Evolutionary conservation across 257 asterid species (phyloP).

Genomic region (Lavandula angustifolia): DNA sequence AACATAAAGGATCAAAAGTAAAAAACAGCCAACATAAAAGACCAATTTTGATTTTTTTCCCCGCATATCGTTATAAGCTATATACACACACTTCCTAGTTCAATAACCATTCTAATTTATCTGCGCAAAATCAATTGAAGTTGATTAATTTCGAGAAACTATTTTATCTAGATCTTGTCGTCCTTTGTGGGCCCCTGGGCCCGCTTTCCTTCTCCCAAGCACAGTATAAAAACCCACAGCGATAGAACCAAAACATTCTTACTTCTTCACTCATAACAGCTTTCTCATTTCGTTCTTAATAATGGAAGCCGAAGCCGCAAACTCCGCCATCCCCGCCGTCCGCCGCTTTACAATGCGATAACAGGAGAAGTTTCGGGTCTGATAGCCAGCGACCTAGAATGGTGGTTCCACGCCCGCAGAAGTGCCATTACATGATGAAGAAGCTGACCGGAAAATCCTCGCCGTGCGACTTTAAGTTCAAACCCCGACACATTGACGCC

Average conservation of each 20-base stretch:
- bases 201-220: background rate
- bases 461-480: conserved; percentile 53
- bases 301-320: conserved; percentile 34
- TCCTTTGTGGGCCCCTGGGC: background rate
- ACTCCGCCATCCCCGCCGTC: conserved; percentile 47
- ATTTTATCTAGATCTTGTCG: too few species aligned
- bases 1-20: too few species aligned
- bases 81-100: too few species aligned
- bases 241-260: too few species aligned
- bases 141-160: too few species aligned
- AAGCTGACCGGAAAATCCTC: conserved; percentile 67
- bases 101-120: too few species aligned
- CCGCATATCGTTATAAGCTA: too few species aligned
- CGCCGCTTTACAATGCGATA: conserved; percentile 57
- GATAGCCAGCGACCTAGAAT: conserved; percentile 65
- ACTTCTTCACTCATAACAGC: too few species aligned
- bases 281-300: too few species aligned
- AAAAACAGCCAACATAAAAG: too few species aligned
- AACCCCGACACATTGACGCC: conserved; percentile 64
- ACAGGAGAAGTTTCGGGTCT: conserved; percentile 34
- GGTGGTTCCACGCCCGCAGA: conserved; percentile 98
- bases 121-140: too few species aligned
- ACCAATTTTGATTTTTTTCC: too few species aligned
- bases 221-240: background rate
- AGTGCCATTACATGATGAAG: conserved; percentile 93